Conservation (phyloP, 139 green algal species). For the Deuterostichococcus epilithicus region DNA sequence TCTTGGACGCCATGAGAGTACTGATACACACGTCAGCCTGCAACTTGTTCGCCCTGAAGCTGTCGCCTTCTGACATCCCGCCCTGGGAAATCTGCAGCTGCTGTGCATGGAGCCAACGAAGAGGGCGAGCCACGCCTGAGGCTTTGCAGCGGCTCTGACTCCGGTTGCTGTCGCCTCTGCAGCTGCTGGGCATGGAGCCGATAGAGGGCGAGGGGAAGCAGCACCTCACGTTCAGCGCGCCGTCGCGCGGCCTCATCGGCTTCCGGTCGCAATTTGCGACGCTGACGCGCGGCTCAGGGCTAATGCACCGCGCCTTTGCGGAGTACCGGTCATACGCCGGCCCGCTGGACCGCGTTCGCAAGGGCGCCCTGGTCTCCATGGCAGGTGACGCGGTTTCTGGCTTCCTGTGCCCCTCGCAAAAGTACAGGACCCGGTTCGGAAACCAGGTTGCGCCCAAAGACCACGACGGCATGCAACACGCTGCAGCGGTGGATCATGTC, state of each 20-base stretch:
- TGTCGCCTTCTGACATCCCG: background rate
- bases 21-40: background rate
- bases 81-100: background rate
- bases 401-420: background rate
- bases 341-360: constrained; percentile 54
- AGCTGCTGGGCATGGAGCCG: constrained; percentile 68
- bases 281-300: constrained; percentile 69
- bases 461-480: too few species aligned
- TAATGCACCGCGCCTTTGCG: constrained; percentile 75
- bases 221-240: constrained; percentile 59
- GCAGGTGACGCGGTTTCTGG: constrained; percentile 9
- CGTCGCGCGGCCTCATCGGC: constrained; percentile 71
- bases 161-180: constrained; percentile 15
- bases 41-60: background rate
- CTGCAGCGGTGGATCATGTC: too few species aligned
- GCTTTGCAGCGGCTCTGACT: too few species aligned
- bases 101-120: too few species aligned
- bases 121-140: too few species aligned
- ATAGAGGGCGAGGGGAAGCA: constrained; percentile 48
- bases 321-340: constrained; percentile 53
- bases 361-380: constrained; percentile 65
- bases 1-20: too few species aligned
- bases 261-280: constrained; percentile 68
- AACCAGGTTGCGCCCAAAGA: too few species aligned
- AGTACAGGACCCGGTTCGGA: too few species aligned